Conservation (phyloP, 1,139 yeast species). For the Casaregolazyma suthepensis region DNA sequence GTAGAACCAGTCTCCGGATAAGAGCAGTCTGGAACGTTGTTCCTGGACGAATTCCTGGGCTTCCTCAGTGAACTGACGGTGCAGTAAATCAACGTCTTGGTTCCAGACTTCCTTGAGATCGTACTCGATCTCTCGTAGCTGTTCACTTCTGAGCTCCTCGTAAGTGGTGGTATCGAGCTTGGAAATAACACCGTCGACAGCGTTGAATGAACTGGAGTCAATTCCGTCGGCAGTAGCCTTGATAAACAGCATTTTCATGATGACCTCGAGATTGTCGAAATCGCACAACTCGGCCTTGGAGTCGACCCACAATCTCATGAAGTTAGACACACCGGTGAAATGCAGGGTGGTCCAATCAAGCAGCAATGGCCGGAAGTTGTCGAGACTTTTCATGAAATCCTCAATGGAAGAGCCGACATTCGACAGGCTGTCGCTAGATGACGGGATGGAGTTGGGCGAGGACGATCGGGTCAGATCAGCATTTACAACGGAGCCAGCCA, state of each 20-base stretch:
- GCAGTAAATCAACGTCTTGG: conserved; percentile 42
- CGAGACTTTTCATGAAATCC: conserved; percentile 18
- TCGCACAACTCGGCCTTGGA: conserved; percentile 54
- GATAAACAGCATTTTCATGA: conserved; percentile 33
- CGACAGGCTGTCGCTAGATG: background rate
- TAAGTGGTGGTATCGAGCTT: conserved; percentile 40
- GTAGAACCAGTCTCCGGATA: conserved; percentile 82
- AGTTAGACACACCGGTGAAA: conserved; percentile 49
- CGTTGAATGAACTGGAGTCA: conserved; percentile 17
- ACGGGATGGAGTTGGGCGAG: background rate
- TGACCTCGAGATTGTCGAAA: conserved; percentile 43
- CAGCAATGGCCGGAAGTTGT: conserved; percentile 39
- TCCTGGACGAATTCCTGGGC: conserved; percentile 72
- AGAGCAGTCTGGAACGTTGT: conserved; percentile 64
- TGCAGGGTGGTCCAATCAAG: conserved; percentile 54
- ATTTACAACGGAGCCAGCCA: conserved; percentile 1
- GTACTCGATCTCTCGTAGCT: conserved; percentile 43
- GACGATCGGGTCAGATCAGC: background rate
- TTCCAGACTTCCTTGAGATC: conserved; percentile 33
- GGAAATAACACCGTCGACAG: conserved; percentile 12
- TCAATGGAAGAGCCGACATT: conserved; percentile 12
- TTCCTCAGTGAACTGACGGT: conserved; percentile 48
- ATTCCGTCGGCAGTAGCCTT: conserved; percentile 30
- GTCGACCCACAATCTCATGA: conserved; percentile 62
- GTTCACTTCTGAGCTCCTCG: conserved; percentile 50